These are phyloP conservation scores for Trichoderma asperellum DNA, from an alignment of 2,329 filamentous ascomycete species.

Conservation along the genomic window DNA sequence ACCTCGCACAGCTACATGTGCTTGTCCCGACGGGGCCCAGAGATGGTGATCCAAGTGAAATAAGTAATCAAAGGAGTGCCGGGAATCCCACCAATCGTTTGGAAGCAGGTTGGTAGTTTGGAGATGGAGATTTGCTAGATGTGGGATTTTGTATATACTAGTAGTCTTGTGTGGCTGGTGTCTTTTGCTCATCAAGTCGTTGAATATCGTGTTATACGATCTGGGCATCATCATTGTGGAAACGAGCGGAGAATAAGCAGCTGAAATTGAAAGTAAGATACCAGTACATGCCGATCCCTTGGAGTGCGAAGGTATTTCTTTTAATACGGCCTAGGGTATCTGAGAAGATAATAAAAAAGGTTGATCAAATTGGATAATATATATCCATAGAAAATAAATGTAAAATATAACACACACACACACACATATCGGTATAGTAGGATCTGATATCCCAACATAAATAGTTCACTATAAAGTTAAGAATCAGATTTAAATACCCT, in stretches of 20 bases:
- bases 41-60: not conserved
- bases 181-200: not conserved
- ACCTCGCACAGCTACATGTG: not conserved
- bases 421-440: not conserved
- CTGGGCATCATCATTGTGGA: not conserved
- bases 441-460: not conserved
- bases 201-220: not conserved
- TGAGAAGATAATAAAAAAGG: not conserved
- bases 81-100: not conserved
- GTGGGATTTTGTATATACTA: not conserved
- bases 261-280: not conserved
- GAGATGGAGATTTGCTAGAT: not conserved
- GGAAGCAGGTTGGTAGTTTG: not conserved
- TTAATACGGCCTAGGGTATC: not conserved
- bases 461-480: not conserved
- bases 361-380: too few relatives aligned
- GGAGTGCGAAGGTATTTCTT: fast-evolving
- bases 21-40: not conserved
- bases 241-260: not conserved
- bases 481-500: not conserved
- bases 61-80: not conserved
- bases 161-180: not conserved
- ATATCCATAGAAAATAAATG: too few relatives aligned
- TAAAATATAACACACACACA: too few relatives aligned
- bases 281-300: not conserved